Percentiles rank a stretch among this genome's conserved stretches.
phyloP scores from a whole-genome alignment of 768 basidiomycete species.

The Podaxis carcinomalis region DNA sequence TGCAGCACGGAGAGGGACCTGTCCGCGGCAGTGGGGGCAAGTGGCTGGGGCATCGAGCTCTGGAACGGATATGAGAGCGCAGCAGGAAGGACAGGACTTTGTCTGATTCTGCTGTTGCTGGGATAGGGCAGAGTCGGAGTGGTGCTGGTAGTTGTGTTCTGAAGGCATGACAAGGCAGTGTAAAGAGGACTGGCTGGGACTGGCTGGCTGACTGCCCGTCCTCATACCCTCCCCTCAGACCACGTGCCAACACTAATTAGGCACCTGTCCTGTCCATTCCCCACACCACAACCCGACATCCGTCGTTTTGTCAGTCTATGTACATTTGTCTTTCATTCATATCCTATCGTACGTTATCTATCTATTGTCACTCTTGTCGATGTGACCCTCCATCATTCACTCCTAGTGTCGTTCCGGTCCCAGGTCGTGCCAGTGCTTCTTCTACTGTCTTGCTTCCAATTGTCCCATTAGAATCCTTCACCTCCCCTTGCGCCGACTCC shows the following conservation, averaged over 20 bases:
- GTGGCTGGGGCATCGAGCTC: slow-evolving; percentile 11
- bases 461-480: not conserved
- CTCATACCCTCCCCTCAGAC: slow-evolving; percentile 8
- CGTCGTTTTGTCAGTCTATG: not conserved
- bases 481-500: not conserved
- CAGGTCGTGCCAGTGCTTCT: not conserved
- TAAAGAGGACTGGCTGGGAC: slow-evolving; percentile 3
- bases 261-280: not conserved
- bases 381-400: not conserved
- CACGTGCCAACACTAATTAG: slow-evolving; percentile 6
- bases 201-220: not conserved
- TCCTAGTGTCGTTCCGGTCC: slow-evolving; percentile 6
- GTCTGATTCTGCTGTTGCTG: slow-evolving; percentile 8
- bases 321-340: not conserved
- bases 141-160: slow-evolving; percentile 29
- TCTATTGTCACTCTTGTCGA: not conserved
- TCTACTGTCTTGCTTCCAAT: slow-evolving; percentile 1
- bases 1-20: slow-evolving; percentile 8
- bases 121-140: not conserved
- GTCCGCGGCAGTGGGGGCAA: slow-evolving; percentile 23
- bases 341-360: not conserved
- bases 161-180: slow-evolving; percentile 43
- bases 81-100: slow-evolving; percentile 7
- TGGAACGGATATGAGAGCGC: slow-evolving; percentile 5
- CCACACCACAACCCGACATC: not conserved